phyloP scores from a whole-genome alignment of 441 rosid genomes.

The Isatis lusitanica region DNA sequence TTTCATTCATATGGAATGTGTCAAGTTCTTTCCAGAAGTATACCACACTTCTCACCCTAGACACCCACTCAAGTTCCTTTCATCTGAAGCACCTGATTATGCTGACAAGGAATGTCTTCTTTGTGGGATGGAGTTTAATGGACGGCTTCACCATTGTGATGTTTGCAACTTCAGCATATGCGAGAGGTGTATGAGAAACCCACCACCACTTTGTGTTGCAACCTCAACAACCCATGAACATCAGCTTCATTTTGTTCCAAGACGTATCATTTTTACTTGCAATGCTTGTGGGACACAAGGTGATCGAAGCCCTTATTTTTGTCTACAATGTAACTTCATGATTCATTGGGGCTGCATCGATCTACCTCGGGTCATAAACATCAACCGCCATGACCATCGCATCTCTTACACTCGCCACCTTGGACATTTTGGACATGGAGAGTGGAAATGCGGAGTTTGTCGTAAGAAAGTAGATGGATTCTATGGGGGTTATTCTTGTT shows the following conservation, averaged over 20 bases:
- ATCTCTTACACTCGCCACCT: background rate
- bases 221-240: slow-evolving; percentile 14
- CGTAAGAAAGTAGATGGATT: background rate
- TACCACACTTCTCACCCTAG: background rate
- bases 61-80: background rate
- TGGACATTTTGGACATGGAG: background rate
- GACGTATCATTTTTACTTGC: background rate
- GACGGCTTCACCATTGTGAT: background rate
- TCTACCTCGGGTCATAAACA: background rate
- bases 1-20: too few species aligned
- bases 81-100: background rate
- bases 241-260: background rate
- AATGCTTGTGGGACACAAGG: slow-evolving; percentile 47
- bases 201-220: background rate
- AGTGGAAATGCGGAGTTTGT: background rate
- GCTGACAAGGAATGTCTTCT: background rate
- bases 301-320: slow-evolving; percentile 48
- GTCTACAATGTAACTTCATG: slow-evolving; percentile 22
- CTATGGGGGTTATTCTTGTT: slow-evolving; percentile 11
- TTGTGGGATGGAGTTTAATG: background rate
- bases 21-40: background rate
- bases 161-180: too few species aligned
- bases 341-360: slow-evolving; percentile 17
- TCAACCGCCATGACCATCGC: slow-evolving; percentile 10
- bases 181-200: too few species aligned